These are phyloP conservation scores for Nemania sp. DNA, from an alignment of 2,329 filamentous ascomycete species.

Conservation along the genomic window DNA sequence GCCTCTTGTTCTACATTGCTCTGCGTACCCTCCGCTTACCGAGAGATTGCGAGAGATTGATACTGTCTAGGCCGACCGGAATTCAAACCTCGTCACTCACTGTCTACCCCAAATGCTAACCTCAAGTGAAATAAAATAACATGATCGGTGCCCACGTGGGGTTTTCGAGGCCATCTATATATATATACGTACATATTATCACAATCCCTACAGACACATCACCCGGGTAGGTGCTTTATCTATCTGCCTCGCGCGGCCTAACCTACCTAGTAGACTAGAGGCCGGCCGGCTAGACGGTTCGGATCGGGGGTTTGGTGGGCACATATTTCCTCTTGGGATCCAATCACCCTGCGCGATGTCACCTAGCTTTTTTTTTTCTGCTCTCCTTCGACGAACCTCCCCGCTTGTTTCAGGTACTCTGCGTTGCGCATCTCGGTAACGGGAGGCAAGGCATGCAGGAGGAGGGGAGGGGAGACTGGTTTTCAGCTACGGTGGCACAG, in stretches of 20 bases:
- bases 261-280: no score
- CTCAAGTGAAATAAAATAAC: background rate
- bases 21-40: no score
- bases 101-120: no score
- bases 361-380: conserved; percentile 12
- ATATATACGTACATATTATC: no score
- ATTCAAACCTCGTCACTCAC: background rate
- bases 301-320: background rate
- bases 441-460: conserved; percentile 4
- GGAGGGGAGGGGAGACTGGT: no score
- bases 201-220: background rate
- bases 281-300: background rate
- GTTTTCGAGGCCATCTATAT: background rate
- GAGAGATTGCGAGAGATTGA: no score
- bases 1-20: no score
- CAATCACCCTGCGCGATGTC: conserved; percentile 11
- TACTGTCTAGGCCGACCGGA: no score
- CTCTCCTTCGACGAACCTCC: background rate
- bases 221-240: no score
- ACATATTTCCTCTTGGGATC: conserved; percentile 8
- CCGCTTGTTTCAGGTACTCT: conserved; percentile 22
- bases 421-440: conserved; percentile 9
- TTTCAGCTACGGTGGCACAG: conserved; percentile 24
- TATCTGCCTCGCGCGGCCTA: conserved; percentile 17
- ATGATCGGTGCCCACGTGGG: background rate